Base-by-base conservation (phyloP, 768 basidiomycete genomes). In the Russula olivacea region DNA sequence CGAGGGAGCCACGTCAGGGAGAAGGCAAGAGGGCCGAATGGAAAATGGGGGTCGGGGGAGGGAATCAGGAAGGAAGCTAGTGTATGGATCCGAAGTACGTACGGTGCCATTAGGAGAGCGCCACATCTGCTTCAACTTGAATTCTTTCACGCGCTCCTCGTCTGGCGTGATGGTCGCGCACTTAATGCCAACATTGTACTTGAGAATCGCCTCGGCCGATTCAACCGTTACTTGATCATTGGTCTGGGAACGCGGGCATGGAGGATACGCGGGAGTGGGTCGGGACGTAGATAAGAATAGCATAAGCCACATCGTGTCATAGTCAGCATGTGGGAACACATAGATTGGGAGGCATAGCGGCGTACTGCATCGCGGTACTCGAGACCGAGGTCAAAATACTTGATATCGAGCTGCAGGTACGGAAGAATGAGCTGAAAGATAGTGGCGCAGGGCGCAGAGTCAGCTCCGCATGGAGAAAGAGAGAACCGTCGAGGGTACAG, bases 81-180 rank as follows among this genome's bases (percentile, higher is more conserved):
- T 5, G 51, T 19, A 19, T n/a, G 32, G 30, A 19, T 11, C 30
- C 30, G 30, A 3, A 3, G 3, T 43, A 76, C 87, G 58, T 64
- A 91, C 89, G 2, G 95, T 96, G 69, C 94, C 95, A 74, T 97
- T 97, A 7, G 95, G 96, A 71, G 91, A 93, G 79, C 81, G 89
- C 95, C 93, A 97, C 96, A 99, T 99, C 76, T 95, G 86, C 81
- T 97, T 98, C 72, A 99, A 81, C 55, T 93, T 91, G 83, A 97
- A 99, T 76, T 98, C 97, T 73, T 94, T 77, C 52, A 98, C 93
- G 61, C 95, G 88, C 25, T 86, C 93, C 74, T 98, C 96, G 72
- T 99, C 97, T 7, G 97, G 97, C 1, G 97, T 99, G 77, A 98
- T 98, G 50, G 96, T 98, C 45, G 95, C 96, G 78, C 96, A 99